A percentile compares a stretch with the other conserved stretches of the same genome.
Conservation (phyloP, 805 yeast species). For the Zygosaccharomyces bisporus region DNA sequence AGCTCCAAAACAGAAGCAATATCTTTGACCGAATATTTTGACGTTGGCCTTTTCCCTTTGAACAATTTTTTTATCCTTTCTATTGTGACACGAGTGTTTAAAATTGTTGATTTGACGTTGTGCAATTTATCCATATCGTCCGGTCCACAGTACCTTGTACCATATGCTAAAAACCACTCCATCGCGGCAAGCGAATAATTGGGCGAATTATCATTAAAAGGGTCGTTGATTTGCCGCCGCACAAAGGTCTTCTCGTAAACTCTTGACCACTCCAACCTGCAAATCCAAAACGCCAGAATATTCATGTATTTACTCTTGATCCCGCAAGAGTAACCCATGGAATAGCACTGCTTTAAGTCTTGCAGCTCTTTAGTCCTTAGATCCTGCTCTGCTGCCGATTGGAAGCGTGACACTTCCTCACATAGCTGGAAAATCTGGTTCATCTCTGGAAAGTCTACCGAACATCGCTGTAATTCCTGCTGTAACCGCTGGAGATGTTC, state of each 20-base stretch:
- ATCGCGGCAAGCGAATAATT: conserved; percentile 14
- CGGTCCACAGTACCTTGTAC: conserved; percentile 20
- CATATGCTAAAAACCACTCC: conserved; percentile 20
- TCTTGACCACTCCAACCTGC: conserved; percentile 26
- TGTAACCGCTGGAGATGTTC: conserved; percentile 5
- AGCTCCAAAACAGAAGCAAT: conserved; percentile 10
- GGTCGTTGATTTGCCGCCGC: not conserved
- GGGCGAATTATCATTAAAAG: conserved; percentile 11
- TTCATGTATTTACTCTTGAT: conserved; percentile 15
- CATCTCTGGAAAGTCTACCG: conserved; percentile 19
- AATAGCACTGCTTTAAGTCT: conserved; percentile 11
- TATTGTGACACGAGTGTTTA: conserved; percentile 18
- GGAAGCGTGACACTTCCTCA: conserved; percentile 7
- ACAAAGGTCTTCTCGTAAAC: conserved; percentile 17
- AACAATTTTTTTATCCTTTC: conserved; percentile 15
- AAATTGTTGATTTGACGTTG: conserved; percentile 17
- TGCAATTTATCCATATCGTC: conserved; percentile 23
- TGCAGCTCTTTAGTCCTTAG: conserved; percentile 9
- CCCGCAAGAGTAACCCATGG: conserved; percentile 15
- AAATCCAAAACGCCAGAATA: conserved; percentile 11
- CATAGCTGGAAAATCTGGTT: conserved; percentile 6
- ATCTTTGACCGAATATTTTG: conserved; percentile 13
- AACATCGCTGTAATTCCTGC: conserved; percentile 3
- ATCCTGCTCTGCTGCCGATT: conserved; percentile 6
- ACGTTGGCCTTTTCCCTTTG: conserved; percentile 12